Evolutionary conservation across 768 basidiomycete species (phyloP), one percentile per base, ranked within the genome.

Genomic region (Ramaria rubella): DNA sequence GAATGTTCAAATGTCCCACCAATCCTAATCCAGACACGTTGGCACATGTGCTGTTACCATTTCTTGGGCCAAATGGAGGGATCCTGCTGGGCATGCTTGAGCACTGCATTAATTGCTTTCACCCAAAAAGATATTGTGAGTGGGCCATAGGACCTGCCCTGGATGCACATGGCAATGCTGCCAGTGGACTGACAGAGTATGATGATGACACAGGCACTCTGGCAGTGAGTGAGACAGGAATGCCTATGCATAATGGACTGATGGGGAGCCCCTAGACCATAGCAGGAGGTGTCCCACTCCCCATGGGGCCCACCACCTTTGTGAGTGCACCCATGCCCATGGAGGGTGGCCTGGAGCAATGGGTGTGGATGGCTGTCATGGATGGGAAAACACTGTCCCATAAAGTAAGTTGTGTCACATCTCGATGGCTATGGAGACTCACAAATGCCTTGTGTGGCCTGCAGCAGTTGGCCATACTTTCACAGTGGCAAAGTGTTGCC

Each of bases 361-460:
- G n/a, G 43, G 63, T 69, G 17, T 62, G 68, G 0, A 49, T 68
- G 56, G 69, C 68, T n/a, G 68, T 70, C 0, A 70, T 71, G 68
- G 70, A 71, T 64, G 69, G 70, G 5, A 71, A 69, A 30, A 62
- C 34, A 0, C 57, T 67, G 9, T 57, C 57, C 8, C 70, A 71
- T 56, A 48, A 55, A 19, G 67, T 65, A 53, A 43, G 59, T 55
- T 11, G 38, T 55, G 36, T 17, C 43, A n/a, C 9, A 8, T 19
- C 8, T n/a, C 19, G 17, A 50, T 4, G 53, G 51, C 15, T 24
- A 45, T 9, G 54, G 55, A 23, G 5, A 12, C 14, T 1, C 40
- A 2, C 46, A 23, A 8, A 8, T 9, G 7, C 9, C n/a, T n/a
- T n/a, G 43, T 45, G 9, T 9, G 9, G 8, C 9, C 8, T 33